Evolutionary conservation across 768 basidiomycete species (phyloP).

Genomic region (Tricholoma terreum): DNA sequence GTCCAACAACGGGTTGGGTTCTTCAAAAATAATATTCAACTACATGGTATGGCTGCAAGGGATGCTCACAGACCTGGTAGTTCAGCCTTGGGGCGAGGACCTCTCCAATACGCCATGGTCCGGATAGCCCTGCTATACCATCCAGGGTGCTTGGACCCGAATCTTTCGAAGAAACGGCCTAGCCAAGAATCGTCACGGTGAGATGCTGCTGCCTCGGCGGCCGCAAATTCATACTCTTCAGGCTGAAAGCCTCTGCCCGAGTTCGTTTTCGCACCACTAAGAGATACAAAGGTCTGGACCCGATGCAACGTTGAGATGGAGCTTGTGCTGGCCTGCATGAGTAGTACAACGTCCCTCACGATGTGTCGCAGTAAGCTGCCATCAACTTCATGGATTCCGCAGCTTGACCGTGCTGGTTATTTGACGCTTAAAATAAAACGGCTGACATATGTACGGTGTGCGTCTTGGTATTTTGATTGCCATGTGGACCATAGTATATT

Average conservation of each 20-base stretch:
- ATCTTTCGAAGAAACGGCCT: constrained; percentile 11
- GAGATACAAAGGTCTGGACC: not conserved
- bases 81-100: constrained; percentile 58
- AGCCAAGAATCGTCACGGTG: constrained; percentile 15
- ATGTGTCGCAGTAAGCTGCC: not conserved
- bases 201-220: constrained; percentile 16
- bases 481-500: too few relatives aligned
- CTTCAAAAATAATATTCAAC: constrained; percentile 28
- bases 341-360: constrained; percentile 4
- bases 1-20: constrained; percentile 53
- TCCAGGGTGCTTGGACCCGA: constrained; percentile 19
- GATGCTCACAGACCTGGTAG: constrained; percentile 39
- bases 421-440: not conserved
- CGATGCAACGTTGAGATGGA: constrained; percentile 12
- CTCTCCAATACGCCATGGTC: constrained; percentile 43
- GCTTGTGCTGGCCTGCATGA: constrained; percentile 8
- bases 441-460: too few relatives aligned
- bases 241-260: constrained; percentile 5
- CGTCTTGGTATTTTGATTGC: too few relatives aligned
- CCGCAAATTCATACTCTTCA: constrained; percentile 7
- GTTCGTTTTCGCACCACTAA: constrained; percentile 1
- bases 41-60: not conserved
- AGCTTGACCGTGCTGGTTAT: not conserved
- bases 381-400: too few relatives aligned
- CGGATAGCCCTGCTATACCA: constrained; percentile 15